phyloP scores from a whole-genome alignment of 495 filamentous ascomycete genomes.

The Monascus purpureus region DNA sequence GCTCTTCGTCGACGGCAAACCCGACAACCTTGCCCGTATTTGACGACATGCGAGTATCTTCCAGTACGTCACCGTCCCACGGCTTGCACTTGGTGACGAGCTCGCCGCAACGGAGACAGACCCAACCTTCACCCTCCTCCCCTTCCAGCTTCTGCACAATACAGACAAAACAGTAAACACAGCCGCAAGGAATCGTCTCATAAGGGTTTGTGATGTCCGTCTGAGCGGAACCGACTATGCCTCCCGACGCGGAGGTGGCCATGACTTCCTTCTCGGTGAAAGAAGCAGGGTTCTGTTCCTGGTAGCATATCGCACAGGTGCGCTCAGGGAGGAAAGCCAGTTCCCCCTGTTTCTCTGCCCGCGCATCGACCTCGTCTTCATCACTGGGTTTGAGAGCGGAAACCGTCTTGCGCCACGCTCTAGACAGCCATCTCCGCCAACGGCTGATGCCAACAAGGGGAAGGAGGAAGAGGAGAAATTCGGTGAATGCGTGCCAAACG shows the following conservation, averaged over 20 bases:
- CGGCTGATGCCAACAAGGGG: constrained; percentile 85
- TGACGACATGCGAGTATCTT: constrained; percentile 34
- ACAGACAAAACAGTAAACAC: constrained; percentile 95
- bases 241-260: constrained; percentile 46
- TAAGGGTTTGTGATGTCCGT: constrained; percentile 97
- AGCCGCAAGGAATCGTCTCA: constrained; percentile 79
- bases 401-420: constrained; percentile 67
- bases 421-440: constrained; percentile 79
- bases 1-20: constrained; percentile 42
- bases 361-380: constrained; percentile 30
- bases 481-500: constrained; percentile 98
- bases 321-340: constrained; percentile 77
- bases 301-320: constrained; percentile 96
- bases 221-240: constrained; percentile 72
- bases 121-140: constrained; percentile 93
- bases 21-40: constrained; percentile 51
- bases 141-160: constrained; percentile 77
- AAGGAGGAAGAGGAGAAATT: constrained; percentile 90
- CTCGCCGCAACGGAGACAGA: constrained; percentile 83
- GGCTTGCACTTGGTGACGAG: constrained; percentile 78
- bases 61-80: constrained; percentile 79
- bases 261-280: constrained; percentile 56
- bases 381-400: constrained; percentile 40
- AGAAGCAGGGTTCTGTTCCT: constrained; percentile 65
- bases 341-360: constrained; percentile 47